These are phyloP conservation scores for Coccinonectria pachysandricola DNA, from an alignment of 2,329 filamentous ascomycete genomes.

Conservation along the genomic window DNA sequence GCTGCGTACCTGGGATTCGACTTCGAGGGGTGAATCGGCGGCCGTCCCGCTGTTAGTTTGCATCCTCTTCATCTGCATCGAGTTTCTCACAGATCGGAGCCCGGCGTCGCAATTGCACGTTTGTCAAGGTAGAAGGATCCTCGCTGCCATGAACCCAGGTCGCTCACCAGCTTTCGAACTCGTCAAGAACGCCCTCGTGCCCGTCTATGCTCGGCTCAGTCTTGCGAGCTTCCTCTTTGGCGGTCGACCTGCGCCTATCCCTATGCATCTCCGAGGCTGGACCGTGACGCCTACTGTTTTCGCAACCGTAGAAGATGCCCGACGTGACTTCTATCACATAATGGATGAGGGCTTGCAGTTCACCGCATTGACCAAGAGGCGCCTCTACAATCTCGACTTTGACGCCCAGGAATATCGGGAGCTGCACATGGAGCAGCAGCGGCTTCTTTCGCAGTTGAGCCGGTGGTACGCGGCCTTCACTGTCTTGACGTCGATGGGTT, in stretches of 20 bases:
- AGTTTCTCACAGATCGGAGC: slow-evolving; percentile 42
- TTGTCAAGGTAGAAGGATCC: slow-evolving; percentile 31
- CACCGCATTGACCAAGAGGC: slow-evolving; percentile 16
- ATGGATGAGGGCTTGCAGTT: slow-evolving; percentile 31
- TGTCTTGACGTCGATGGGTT: slow-evolving; percentile 16
- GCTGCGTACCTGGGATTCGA: slow-evolving; percentile 26
- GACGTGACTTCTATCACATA: slow-evolving; percentile 25
- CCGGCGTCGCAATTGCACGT: slow-evolving; percentile 34
- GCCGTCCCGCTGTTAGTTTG: slow-evolving; percentile 33
- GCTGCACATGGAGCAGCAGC: slow-evolving; percentile 24
- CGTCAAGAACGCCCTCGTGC: slow-evolving; percentile 30
- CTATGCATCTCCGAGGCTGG: slow-evolving; percentile 22
- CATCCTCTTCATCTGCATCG: slow-evolving; percentile 42
- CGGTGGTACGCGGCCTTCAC: slow-evolving; percentile 24
- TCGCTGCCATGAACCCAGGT: slow-evolving; percentile 22
- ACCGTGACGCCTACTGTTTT: slow-evolving; percentile 24
- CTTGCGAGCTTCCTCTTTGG: slow-evolving; percentile 32
- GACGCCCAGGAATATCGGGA: slow-evolving; percentile 13
- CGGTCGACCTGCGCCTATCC: slow-evolving; percentile 26
- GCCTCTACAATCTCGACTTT: slow-evolving; percentile 17
- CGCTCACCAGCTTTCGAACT: slow-evolving; percentile 24
- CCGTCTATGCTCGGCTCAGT: slow-evolving; percentile 33
- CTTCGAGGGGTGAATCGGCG: slow-evolving; percentile 19
- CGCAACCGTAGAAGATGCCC: slow-evolving; percentile 22
- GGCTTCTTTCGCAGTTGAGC: slow-evolving; percentile 19